Percentiles rank a stretch among this genome's conserved stretches.
phyloP scores from a whole-genome alignment of 371 early-diverging fungal genomes.

The Mucor racemosus region DNA sequence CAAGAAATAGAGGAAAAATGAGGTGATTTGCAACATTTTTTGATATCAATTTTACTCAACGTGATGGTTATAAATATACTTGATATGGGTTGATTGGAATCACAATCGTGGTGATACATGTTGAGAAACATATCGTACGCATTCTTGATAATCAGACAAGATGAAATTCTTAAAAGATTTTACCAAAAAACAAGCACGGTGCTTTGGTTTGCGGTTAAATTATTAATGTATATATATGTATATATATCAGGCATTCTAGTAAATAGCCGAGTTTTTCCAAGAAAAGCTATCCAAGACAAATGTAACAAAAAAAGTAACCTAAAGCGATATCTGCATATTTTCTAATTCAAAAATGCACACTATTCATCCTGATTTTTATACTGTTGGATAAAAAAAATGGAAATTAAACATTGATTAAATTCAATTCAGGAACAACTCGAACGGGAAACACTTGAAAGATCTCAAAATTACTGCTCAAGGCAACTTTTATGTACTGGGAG shows the following conservation, averaged over 20 bases:
- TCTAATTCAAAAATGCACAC: not conserved
- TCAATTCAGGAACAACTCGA: conserved; percentile 1
- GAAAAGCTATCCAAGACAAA: not conserved
- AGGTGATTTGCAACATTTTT: not conserved
- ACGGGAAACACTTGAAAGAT: not conserved
- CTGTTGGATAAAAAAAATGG: not conserved
- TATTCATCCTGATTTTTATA: no score
- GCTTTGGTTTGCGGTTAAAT: no score
- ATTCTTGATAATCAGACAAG: no score
- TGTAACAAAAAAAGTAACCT: not conserved
- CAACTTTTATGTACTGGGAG: not conserved
- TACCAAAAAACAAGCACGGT: no score
- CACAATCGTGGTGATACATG: not conserved
- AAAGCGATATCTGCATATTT: not conserved
- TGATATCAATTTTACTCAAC: not conserved
- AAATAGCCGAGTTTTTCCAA: not conserved
- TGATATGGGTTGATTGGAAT: not conserved
- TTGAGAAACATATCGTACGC: no score
- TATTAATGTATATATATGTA: no score
- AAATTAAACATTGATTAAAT: not conserved
- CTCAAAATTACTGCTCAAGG: not conserved
- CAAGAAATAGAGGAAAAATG: not conserved
- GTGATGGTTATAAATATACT: not conserved
- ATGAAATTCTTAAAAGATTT: no score
- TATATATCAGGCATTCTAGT: no score